A percentile compares a stretch with the other conserved stretches of the same genome.
Conservation (phyloP, 371 early-diverging fungal species). For the Lichtheimia ornata region DNA sequence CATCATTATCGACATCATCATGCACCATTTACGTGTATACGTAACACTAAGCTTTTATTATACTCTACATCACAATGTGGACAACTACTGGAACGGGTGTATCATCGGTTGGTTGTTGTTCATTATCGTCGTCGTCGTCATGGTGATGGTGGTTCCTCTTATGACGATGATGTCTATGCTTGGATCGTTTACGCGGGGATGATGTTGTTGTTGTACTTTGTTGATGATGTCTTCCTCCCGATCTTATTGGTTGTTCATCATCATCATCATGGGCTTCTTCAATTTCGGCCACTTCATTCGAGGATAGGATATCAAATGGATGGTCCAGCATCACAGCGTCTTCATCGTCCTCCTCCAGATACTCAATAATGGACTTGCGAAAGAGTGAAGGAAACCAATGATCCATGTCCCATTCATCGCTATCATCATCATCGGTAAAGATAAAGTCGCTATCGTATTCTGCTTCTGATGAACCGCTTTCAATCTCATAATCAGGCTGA, state of each 20-base stretch:
- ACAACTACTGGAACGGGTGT: constrained; percentile 3
- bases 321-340: constrained; percentile 11
- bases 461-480: constrained; percentile 3
- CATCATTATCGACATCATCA: no score
- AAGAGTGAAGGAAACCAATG: constrained; percentile 24
- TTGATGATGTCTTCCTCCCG: neutral
- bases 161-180: neutral
- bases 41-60: neutral
- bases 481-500: constrained; percentile 17
- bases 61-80: constrained; percentile 2
- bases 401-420: constrained; percentile 17
- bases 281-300: constrained; percentile 1
- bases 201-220: neutral
- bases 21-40: neutral
- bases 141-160: neutral
- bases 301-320: constrained; percentile 9
- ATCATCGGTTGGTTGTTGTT: constrained; percentile 5
- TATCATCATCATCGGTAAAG: constrained; percentile 8
- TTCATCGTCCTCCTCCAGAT: constrained; percentile 14
- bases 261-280: constrained; percentile 3
- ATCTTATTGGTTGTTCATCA: neutral
- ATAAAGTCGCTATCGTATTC: constrained; percentile 6
- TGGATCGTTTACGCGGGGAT: constrained; percentile 2
- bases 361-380: constrained; percentile 18
- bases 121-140: neutral